Base-by-base conservation (phyloP, 2,329 filamentous ascomycete species). In the Thielaviopsis punctulata region DNA sequence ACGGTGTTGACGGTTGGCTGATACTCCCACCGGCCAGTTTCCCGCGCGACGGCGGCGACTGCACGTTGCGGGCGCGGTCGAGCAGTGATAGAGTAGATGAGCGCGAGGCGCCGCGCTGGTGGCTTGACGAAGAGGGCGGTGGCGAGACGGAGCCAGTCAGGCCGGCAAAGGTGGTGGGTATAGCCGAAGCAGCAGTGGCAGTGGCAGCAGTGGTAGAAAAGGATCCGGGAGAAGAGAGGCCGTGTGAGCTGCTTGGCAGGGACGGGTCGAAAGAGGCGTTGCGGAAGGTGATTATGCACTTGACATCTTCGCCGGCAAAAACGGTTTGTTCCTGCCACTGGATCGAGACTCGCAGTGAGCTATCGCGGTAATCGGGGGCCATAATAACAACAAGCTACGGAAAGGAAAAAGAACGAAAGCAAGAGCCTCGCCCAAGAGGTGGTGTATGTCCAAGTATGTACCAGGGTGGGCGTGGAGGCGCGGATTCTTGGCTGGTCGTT, bases 201-300 rank as follows among this genome's bases (percentile, higher is more conserved):
- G n/a, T n/a, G n/a, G n/a, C n/a, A n/a, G n/a, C n/a, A n/a, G n/a
- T n/a, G n/a, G n/a, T n/a, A n/a, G n/a, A n/a, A n/a, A n/a, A n/a
- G n/a, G n/a, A n/a, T n/a, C 30, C 30, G n/a, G 30, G n/a, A 12
- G 30, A 36, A 5, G n/a, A n/a, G 30, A 15, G n/a, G 30, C 30
- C 30, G 30, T 36, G 30, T 15, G 30, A 36, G 30, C 30, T 36
- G 30, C 13, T 49, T 25, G 45, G 36, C 22, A 53, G 52, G 19
- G 43, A 47, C 18, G 46, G 25, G 39, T 68, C 69, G 48, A 75
- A 63, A 43, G 78, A 74, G 57, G 89, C 76, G 65, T 98, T 98
- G 68, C 84, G 90, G 70, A 98, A 98, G 49, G 86, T 95, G 65
- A 98, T 94, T 59, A 82, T 88, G 68, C 92, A 96, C 69, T 89